Evolutionary conservation across 2,329 filamentous ascomycete genomes (phyloP).

Genomic region (Domatiomyces catenatus): DNA sequence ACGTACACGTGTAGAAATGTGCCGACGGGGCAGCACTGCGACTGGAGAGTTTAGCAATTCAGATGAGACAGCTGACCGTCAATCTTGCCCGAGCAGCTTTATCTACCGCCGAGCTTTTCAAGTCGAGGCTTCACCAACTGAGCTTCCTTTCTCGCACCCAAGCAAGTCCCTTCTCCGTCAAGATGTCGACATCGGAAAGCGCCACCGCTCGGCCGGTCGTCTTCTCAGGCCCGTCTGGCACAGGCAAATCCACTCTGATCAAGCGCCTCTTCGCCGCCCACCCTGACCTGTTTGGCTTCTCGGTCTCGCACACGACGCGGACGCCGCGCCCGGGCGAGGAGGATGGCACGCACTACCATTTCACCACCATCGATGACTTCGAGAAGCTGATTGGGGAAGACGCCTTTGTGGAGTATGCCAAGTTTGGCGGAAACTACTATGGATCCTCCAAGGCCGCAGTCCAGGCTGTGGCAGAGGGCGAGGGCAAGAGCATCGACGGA

Average conservation of each 20-base stretch:
- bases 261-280: slow-evolving; percentile 28
- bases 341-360: slow-evolving; percentile 70
- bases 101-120: background rate
- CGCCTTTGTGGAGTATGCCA: slow-evolving; percentile 74
- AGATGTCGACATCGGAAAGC: slow-evolving; percentile 8
- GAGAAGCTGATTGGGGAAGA: slow-evolving; percentile 48
- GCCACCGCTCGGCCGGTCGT: slow-evolving; percentile 24
- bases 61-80: background rate
- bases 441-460: slow-evolving; percentile 72
- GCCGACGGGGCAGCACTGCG: no score
- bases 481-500: slow-evolving; percentile 22
- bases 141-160: background rate
- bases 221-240: slow-evolving; percentile 27
- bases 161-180: background rate
- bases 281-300: slow-evolving; percentile 30
- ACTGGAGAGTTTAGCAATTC: background rate
- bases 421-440: slow-evolving; percentile 75
- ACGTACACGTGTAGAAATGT: background rate
- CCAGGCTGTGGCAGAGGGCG: slow-evolving; percentile 54
- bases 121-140: background rate
- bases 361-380: slow-evolving; percentile 52
- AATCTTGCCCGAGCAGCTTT: background rate
- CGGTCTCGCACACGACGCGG: slow-evolving; percentile 59
- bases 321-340: slow-evolving; percentile 57
- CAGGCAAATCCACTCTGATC: slow-evolving; percentile 29